Conservation (phyloP, 805 yeast species). For the Pichia californica region DNA sequence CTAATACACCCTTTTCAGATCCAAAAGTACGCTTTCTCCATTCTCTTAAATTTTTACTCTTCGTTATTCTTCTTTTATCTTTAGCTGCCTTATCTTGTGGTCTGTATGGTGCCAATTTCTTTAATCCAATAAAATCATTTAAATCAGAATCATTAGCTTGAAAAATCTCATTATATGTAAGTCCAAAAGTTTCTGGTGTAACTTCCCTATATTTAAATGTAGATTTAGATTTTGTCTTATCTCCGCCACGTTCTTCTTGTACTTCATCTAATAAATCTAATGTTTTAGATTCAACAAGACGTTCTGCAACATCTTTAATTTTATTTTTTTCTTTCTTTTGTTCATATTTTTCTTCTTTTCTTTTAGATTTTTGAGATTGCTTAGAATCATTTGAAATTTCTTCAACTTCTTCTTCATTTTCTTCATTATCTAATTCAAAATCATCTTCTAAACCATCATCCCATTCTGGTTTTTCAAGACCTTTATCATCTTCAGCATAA, state of each 20-base stretch:
- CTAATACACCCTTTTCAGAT: slow-evolving; percentile 27
- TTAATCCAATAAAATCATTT: slow-evolving; percentile 79
- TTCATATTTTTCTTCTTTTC: slow-evolving; percentile 45
- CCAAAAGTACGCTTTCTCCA: slow-evolving; percentile 86
- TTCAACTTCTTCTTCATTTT: slow-evolving; percentile 34
- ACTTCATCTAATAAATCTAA: slow-evolving; percentile 62
- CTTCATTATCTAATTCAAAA: slow-evolving; percentile 17
- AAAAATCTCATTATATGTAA: slow-evolving; percentile 78
- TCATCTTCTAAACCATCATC: slow-evolving; percentile 41
- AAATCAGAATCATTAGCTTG: slow-evolving; percentile 83
- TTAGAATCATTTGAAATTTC: slow-evolving; percentile 22
- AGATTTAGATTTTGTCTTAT: slow-evolving; percentile 37
- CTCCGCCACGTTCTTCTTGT: slow-evolving; percentile 58
- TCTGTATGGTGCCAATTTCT: slow-evolving; percentile 91
- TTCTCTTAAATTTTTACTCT: slow-evolving; percentile 73
- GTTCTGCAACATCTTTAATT: slow-evolving; percentile 62
- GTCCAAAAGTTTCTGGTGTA: slow-evolving; percentile 88
- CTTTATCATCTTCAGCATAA: slow-evolving; percentile 51
- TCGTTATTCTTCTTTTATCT: slow-evolving; percentile 79
- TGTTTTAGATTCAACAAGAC: slow-evolving; percentile 70
- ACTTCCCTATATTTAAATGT: slow-evolving; percentile 87
- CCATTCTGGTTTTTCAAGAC: slow-evolving; percentile 54
- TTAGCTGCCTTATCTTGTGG: slow-evolving; percentile 61
- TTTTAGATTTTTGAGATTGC: slow-evolving; percentile 48
- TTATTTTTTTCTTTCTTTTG: slow-evolving; percentile 57